Evolutionary conservation across 1,139 yeast species (phyloP).

Genomic region (Geotrichum cucujoidarum): DNA sequence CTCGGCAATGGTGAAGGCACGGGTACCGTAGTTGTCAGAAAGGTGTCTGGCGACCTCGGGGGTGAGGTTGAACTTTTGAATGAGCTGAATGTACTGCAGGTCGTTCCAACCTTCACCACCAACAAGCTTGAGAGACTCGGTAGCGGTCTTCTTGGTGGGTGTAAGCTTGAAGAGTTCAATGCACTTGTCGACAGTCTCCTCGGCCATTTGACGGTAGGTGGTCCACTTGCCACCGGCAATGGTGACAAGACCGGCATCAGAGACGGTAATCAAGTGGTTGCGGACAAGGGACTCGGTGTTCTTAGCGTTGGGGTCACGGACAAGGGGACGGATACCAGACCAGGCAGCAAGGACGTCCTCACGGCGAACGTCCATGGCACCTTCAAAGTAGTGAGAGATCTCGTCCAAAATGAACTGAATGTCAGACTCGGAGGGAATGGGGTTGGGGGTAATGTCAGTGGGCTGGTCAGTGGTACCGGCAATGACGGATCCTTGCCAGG

Average conservation of each 20-base stretch:
- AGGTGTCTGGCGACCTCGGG: slow-evolving; percentile 76
- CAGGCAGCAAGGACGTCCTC: slow-evolving; percentile 92
- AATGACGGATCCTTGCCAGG: slow-evolving; percentile 96
- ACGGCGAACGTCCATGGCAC: slow-evolving; percentile 78
- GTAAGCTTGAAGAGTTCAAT: slow-evolving; percentile 48
- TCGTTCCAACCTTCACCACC: slow-evolving; percentile 69
- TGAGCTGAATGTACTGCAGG: slow-evolving; percentile 71
- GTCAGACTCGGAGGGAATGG: slow-evolving; percentile 84
- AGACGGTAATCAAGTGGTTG: slow-evolving; percentile 73
- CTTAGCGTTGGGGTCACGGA: slow-evolving; percentile 70
- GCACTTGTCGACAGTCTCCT: slow-evolving; percentile 81
- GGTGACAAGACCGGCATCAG: slow-evolving; percentile 73
- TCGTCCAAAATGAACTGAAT: slow-evolving; percentile 84
- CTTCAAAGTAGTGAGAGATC: slow-evolving; percentile 72
- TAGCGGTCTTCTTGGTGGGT: slow-evolving; percentile 49
- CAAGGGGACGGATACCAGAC: slow-evolving; percentile 96
- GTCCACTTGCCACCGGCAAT: slow-evolving; percentile 99
- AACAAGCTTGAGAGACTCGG: slow-evolving; percentile 57
- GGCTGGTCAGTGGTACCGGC: slow-evolving; percentile 95
- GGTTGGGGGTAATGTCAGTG: slow-evolving; percentile 57
- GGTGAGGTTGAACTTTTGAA: slow-evolving; percentile 72
- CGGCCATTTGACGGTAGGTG: slow-evolving; percentile 96
- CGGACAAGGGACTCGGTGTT: slow-evolving; percentile 79
- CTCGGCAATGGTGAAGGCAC: slow-evolving; percentile 66
- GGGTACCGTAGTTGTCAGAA: slow-evolving; percentile 82